Percentiles rank a stretch among this genome's conserved stretches.
phyloP scores from a whole-genome alignment of 129 eudicot species.

The Pseudognaphalium luteoalbum region DNA sequence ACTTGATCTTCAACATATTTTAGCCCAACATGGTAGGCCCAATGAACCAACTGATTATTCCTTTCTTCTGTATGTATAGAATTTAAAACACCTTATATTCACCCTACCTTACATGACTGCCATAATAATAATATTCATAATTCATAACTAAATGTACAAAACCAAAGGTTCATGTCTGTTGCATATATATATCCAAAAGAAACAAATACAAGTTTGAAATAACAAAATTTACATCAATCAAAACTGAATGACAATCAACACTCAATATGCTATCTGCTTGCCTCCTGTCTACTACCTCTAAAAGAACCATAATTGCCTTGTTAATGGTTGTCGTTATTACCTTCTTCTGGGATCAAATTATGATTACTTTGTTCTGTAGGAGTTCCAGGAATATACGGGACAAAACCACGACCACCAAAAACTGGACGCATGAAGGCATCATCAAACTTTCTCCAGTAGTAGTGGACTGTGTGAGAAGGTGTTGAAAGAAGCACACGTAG shows the following conservation, averaged over 20 bases:
- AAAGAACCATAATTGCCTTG: constrained; percentile 9
- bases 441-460: constrained; percentile 79
- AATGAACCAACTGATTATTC: not conserved
- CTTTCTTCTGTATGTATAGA: not conserved
- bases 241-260: constrained; percentile 26
- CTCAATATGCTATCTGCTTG: constrained; percentile 31
- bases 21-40: not conserved
- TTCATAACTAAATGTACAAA: constrained; percentile 22
- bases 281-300: constrained; percentile 23
- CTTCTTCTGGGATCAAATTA: constrained; percentile 35
- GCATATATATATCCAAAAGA: constrained; percentile 14
- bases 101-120: not conserved
- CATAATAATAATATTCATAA: not conserved
- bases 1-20: too few relatives aligned
- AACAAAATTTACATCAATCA: constrained; percentile 37
- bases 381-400: constrained; percentile 62
- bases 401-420: constrained; percentile 86
- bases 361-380: constrained; percentile 55
- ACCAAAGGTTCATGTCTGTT: constrained; percentile 19
- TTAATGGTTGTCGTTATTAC: not conserved
- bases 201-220: constrained; percentile 21
- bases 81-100: not conserved
- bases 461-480: constrained; percentile 70
- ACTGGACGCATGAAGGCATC: constrained; percentile 82
- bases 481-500: constrained; percentile 60